Conservation (phyloP, 805 yeast genomes). For the Candida nitratophila region DNA sequence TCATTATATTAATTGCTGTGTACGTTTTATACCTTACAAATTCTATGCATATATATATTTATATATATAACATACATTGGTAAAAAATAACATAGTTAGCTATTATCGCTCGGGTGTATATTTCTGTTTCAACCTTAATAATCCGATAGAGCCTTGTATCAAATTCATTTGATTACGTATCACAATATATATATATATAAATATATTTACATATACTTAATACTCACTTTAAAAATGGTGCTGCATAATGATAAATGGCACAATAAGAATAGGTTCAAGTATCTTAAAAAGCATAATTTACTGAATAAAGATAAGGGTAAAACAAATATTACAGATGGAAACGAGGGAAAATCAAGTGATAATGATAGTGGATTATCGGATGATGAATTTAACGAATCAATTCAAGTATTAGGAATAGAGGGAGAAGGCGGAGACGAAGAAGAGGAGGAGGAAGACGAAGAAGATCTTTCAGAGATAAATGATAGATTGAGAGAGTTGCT, state of each 20-base stretch:
- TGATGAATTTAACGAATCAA: neutral
- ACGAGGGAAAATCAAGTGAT: neutral
- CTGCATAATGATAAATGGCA: slow-evolving; percentile 50
- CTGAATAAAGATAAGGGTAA: slow-evolving; percentile 1
- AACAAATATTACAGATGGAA: neutral
- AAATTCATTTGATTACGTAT: neutral
- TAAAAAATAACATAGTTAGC: too few relatives aligned
- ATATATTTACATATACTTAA: too few relatives aligned
- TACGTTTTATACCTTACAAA: too few relatives aligned
- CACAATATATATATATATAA: neutral
- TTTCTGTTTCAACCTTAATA: too few relatives aligned
- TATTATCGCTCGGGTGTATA: too few relatives aligned
- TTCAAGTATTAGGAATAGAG: neutral
- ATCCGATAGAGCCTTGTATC: too few relatives aligned
- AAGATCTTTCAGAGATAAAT: neutral
- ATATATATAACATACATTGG: too few relatives aligned
- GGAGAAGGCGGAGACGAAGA: slow-evolving; percentile 5
- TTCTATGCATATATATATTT: too few relatives aligned
- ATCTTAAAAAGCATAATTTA: slow-evolving; percentile 36
- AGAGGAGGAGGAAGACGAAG: slow-evolving; percentile 4
- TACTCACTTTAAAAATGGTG: slow-evolving; percentile 40
- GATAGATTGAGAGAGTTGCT: neutral
- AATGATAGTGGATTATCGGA: neutral
- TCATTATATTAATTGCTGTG: too few relatives aligned
- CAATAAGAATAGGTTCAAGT: slow-evolving; percentile 33